Base-by-base conservation (phyloP, 2,329 filamentous ascomycete species). In the Aspergillus ustus region DNA sequence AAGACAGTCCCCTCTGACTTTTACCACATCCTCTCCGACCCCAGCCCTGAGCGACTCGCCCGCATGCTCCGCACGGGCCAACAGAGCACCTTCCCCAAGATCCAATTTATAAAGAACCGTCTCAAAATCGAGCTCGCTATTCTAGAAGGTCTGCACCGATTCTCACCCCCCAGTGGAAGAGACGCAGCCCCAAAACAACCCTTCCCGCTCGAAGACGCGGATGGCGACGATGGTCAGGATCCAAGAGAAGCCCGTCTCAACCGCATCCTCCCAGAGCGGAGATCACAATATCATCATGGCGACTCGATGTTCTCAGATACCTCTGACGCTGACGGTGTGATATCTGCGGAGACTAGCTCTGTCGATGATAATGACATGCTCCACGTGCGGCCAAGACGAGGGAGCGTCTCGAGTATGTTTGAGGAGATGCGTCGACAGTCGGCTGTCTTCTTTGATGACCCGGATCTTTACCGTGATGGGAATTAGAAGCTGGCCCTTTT, bases 11-110 rank as follows among this genome's bases (percentile, higher is more conserved):
- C 87, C 1, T 90, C 87, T 1, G 95, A 99, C 78, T 96, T 97
- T 74, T 88, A 85, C 73, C 87, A 91, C 69, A 96, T 99, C 63
- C 84, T 99, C 1, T 88, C 89, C 0, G 95, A 99, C 72, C 95
- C 95, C 0, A 89, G 87, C 46, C 82, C 89, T 3, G 81, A 88
- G 52, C 84, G 93, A 4, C 80, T 99, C 11, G 92, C 91, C 7
- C 85, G 90, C 43, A 97, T 98, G 94, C 86, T 99, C 15, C 90
- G 93, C 64, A 90, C 92, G 61, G 95, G 95, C 20, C 91, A 96
- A 75, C 91, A 95, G 76, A 93, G 91, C 65, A 87, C 91, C 1
- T 99, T 96, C 73, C 92, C 95, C 0, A 96, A 95, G 74, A 83
- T 99, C 54, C 91, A 95, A 72, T 99, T 98, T 72, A 87, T 98